phyloP scores from a whole-genome alignment of 2,329 filamentous ascomycete species.

The Fusarium acutatum region DNA sequence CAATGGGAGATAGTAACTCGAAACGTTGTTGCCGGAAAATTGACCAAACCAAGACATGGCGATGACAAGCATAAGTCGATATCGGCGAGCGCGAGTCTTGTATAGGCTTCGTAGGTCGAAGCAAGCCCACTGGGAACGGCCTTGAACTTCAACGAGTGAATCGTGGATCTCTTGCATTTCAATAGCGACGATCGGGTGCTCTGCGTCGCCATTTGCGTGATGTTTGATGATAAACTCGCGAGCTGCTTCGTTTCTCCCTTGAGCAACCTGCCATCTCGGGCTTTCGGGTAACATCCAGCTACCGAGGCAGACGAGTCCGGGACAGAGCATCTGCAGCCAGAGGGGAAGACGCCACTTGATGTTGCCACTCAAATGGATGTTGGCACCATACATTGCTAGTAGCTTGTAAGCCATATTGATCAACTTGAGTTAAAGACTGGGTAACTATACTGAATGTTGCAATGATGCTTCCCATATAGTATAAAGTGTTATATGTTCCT shows the following conservation, averaged over 20 bases:
- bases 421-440: accelerated
- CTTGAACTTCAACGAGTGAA: neutral
- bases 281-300: neutral
- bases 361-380: neutral
- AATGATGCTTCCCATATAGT: neutral
- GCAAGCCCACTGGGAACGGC: neutral
- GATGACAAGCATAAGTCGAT: neutral
- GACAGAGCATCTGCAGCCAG: neutral
- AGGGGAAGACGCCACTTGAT: neutral
- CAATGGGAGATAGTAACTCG: neutral
- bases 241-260: neutral
- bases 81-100: neutral
- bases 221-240: neutral
- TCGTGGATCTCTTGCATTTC: neutral
- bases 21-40: neutral
- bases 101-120: neutral
- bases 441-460: neutral
- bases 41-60: neutral
- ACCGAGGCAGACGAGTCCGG: neutral
- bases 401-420: neutral
- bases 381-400: neutral
- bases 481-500: neutral
- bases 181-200: neutral
- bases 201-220: neutral
- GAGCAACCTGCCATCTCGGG: neutral